Evolutionary conservation across 202 grass and related monocot genomes (phyloP).

Genomic region (Brachypodium distachyon): DNA sequence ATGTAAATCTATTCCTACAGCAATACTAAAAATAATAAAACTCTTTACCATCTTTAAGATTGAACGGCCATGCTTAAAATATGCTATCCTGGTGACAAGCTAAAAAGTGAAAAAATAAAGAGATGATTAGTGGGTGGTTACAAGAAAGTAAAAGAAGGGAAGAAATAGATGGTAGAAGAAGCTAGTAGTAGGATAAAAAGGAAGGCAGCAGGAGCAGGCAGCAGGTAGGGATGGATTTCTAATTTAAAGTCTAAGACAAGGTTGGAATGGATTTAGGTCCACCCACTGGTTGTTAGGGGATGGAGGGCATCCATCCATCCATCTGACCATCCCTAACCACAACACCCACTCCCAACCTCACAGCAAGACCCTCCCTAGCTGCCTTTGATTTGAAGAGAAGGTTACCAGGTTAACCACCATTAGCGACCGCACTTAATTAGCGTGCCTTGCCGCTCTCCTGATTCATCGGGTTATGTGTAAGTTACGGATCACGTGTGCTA

Average conservation of each 20-base stretch:
- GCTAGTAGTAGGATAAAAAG: constrained; percentile 37
- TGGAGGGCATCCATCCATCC: constrained; percentile 37
- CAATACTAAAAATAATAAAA: too few relatives aligned
- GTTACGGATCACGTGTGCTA: not conserved
- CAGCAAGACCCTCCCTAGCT: constrained; percentile 20
- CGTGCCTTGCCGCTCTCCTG: not conserved
- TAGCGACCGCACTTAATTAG: constrained; percentile 26
- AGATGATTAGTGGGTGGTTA: constrained; percentile 42
- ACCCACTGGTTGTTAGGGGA: constrained; percentile 85
- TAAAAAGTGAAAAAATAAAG: constrained; percentile 24
- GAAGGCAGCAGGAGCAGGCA: constrained; percentile 1
- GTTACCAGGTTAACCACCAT: constrained; percentile 31
- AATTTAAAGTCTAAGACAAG: constrained; percentile 56
- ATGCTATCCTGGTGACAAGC: not conserved
- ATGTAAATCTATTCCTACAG: not conserved
- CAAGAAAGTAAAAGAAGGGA: constrained; percentile 17
- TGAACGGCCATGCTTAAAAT: constrained; percentile 1
- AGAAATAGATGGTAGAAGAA: constrained; percentile 23
- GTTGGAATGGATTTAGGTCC: constrained; percentile 50
- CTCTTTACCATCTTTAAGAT: not conserved
- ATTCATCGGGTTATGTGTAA: not conserved
- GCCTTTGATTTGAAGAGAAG: constrained; percentile 74
- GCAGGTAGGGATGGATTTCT: constrained; percentile 20
- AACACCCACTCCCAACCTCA: constrained; percentile 55
- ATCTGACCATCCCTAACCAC: constrained; percentile 33